Evolutionary conservation across 2,329 filamentous ascomycete species (phyloP).

Genomic region (Pseudonectria buxi): DNA sequence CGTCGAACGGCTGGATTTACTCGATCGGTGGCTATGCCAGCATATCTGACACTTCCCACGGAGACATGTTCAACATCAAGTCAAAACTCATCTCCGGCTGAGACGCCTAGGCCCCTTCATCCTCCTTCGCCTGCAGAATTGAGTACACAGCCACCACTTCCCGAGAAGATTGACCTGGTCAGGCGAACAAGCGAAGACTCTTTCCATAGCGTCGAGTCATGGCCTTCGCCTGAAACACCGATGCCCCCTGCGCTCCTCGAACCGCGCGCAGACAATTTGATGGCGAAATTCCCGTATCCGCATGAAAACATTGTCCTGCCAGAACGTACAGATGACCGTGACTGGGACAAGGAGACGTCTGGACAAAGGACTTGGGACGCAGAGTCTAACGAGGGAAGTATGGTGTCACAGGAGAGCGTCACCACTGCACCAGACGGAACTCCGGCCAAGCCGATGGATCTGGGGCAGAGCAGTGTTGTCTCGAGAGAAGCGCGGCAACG

Average conservation of each 20-base stretch:
- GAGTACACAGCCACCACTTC: neutral
- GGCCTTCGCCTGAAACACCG: slow-evolving; percentile 35
- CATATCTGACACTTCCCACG: slow-evolving; percentile 23
- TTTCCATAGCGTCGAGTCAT: slow-evolving; percentile 48
- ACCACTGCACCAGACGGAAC: slow-evolving; percentile 15
- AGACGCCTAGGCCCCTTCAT: slow-evolving; percentile 3
- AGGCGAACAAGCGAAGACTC: slow-evolving; percentile 36
- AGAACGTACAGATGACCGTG: slow-evolving; percentile 4
- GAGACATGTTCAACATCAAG: slow-evolving; percentile 4
- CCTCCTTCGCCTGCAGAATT: neutral
- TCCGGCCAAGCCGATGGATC: slow-evolving; percentile 1
- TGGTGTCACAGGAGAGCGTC: slow-evolving; percentile 21
- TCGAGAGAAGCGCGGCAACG: slow-evolving; percentile 8
- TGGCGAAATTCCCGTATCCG: slow-evolving; percentile 31
- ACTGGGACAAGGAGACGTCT: slow-evolving; percentile 6
- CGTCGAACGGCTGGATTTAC: slow-evolving; percentile 25
- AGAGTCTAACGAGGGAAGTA: slow-evolving; percentile 15
- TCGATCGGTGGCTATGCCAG: slow-evolving; percentile 23
- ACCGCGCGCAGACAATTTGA: slow-evolving; percentile 31
- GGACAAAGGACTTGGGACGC: slow-evolving; percentile 17
- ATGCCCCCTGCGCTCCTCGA: slow-evolving; percentile 39
- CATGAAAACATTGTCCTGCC: slow-evolving; percentile 34
- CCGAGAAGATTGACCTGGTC: slow-evolving; percentile 3
- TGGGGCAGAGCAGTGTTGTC: neutral
- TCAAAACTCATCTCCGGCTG: slow-evolving; percentile 12